phyloP scores from a whole-genome alignment of 805 yeast genomes.

The Lipomyces starkeyi region DNA sequence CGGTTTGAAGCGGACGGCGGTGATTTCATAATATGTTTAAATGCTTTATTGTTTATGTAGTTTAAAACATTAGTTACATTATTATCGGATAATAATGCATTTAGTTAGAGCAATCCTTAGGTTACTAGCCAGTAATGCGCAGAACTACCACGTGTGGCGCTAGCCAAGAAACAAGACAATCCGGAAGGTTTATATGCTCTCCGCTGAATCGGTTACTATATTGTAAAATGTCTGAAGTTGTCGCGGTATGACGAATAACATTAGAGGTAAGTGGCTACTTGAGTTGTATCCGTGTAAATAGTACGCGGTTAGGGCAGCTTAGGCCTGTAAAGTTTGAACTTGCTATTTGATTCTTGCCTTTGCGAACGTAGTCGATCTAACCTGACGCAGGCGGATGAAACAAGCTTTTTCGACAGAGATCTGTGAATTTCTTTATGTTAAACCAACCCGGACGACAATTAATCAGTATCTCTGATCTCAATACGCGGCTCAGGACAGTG shows the following conservation, averaged over 20 bases:
- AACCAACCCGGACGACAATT: background rate
- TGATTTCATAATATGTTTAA: constrained; percentile 9
- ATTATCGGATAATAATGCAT: background rate
- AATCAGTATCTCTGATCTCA: constrained; percentile 1
- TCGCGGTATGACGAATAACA: no score
- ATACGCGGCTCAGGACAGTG: background rate
- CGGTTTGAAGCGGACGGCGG: constrained; percentile 34
- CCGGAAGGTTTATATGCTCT: background rate
- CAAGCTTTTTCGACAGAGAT: background rate
- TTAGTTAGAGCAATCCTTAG: background rate
- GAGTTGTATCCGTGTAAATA: background rate
- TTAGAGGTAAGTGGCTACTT: no score
- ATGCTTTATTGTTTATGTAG: background rate
- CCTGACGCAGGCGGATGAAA: background rate
- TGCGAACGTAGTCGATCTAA: background rate
- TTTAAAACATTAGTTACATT: background rate
- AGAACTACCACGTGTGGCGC: background rate
- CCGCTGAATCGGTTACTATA: background rate
- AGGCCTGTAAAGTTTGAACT: background rate
- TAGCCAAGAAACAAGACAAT: background rate
- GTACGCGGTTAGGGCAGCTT: background rate
- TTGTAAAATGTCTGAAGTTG: no score
- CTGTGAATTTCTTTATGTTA: background rate
- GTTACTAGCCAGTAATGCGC: background rate
- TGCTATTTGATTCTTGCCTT: background rate